These are phyloP conservation scores for Metarhizium humberi DNA, from an alignment of 2,329 filamentous ascomycete genomes.

Conservation along the genomic window DNA sequence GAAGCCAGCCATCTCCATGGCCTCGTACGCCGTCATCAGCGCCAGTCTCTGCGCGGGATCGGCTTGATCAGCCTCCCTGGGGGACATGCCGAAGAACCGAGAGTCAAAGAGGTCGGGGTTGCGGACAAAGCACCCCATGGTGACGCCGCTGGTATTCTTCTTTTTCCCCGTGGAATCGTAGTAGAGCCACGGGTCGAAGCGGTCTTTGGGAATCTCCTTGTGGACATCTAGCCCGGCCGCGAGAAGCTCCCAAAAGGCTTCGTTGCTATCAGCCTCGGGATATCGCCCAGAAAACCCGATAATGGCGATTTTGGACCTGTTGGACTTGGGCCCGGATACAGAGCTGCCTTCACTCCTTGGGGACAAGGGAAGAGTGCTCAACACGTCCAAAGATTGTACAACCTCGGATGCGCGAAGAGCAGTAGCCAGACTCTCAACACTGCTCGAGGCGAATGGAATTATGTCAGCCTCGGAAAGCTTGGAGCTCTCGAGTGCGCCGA, in stretches of 20 bases:
- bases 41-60: conserved; percentile 33
- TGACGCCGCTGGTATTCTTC: not conserved
- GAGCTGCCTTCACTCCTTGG: too few relatives aligned
- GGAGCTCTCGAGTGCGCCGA: too few relatives aligned
- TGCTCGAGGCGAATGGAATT: too few relatives aligned
- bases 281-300: not conserved
- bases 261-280: not conserved
- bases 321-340: too few relatives aligned
- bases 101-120: conserved; percentile 57
- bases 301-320: conserved; percentile 2
- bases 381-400: too few relatives aligned
- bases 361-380: too few relatives aligned
- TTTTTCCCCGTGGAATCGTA: not conserved
- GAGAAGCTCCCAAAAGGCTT: not conserved
- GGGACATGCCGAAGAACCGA: conserved; percentile 63
- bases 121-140: conserved; percentile 36
- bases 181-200: not conserved
- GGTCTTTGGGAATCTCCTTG: not conserved
- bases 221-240: not conserved
- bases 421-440: too few relatives aligned
- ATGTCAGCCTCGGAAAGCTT: too few relatives aligned
- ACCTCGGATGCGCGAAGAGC: too few relatives aligned
- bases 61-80: conserved; percentile 50
- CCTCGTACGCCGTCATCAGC: not conserved
- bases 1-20: not conserved